Evolutionary conservation across 371 early-diverging fungal genomes (phyloP).

Genomic region (Mortierella sp.): DNA sequence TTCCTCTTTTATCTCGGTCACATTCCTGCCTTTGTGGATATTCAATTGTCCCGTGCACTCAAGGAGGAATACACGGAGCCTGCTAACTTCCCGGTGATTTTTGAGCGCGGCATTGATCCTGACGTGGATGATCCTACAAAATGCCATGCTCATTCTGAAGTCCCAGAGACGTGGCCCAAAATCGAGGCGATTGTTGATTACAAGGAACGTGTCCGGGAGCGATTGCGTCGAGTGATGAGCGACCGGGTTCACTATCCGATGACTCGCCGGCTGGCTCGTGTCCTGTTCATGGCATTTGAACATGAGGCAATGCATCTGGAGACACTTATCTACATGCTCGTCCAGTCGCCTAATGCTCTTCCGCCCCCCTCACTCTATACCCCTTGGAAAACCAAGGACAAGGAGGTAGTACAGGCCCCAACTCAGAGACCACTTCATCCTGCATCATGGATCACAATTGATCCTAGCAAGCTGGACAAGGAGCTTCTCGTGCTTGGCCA

Average conservation of each 20-base stretch:
- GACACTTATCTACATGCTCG: conserved; percentile 87
- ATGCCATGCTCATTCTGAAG: conserved; percentile 84
- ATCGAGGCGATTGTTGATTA: conserved; percentile 71
- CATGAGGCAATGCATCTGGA: conserved; percentile 95
- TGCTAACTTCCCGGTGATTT: conserved; percentile 72
- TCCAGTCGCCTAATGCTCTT: conserved; percentile 63
- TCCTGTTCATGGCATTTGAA: conserved; percentile 88
- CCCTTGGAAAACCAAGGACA: conserved; percentile 20
- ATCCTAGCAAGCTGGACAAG: conserved; percentile 29
- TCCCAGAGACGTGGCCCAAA: conserved; percentile 84
- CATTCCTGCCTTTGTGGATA: conserved; percentile 88
- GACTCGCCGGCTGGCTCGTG: conserved; percentile 65
- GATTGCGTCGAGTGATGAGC: conserved; percentile 62
- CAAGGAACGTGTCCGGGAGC: conserved; percentile 68
- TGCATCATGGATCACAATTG: conserved; percentile 30
- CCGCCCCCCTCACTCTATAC: conserved; percentile 28
- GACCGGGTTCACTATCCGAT: conserved; percentile 48
- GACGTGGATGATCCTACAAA: conserved; percentile 82
- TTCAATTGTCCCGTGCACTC: conserved; percentile 74
- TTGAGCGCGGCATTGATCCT: conserved; percentile 95
- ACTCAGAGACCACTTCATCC: background rate
- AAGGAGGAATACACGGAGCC: conserved; percentile 70
- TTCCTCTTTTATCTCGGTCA: conserved; percentile 94
- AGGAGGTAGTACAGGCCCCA: background rate
- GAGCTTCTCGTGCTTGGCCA: conserved; percentile 64